Evolutionary conservation across 371 early-diverging fungal genomes (phyloP), one percentile per base, ranked within the genome.

Genomic region (Mortierella sp.): DNA sequence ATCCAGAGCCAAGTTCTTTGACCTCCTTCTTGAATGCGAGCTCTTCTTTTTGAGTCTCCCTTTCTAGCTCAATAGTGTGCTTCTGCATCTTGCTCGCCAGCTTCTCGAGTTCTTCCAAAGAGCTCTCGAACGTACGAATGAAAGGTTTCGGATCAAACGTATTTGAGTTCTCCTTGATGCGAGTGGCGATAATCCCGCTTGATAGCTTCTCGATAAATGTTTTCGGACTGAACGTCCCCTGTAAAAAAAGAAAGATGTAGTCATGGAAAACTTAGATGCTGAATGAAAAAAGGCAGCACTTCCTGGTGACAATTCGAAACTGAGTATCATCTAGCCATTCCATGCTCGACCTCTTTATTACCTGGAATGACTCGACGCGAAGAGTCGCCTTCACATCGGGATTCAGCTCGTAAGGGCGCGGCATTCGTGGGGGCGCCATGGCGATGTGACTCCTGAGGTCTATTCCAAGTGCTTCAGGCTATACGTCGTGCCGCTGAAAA

Each of bases 81-180:
- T 88, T 84, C 32, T 92, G 92, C 50, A 97, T 89, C 52, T 88
- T 87, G 34, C 85, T 83, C 58, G 90, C 84, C 31, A 97, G 72
- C 47, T 86, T 86, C 41, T 88, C 80, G 37, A 98, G 88, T 58
- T 94, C 92, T 54, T 95, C 93, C 34, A 92, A 75, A 0, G 93
- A 91, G 44, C 85, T 84, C 78, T 97, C 97, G 80, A 96, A 96
- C 4, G 91, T 91, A 31, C 94, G 84, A 57, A 97, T 94, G 78
- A 96, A 95, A 0, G 95, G 94, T 60, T 91, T 91, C 23, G 94
- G 92, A 61, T 90, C 89, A 49, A 89, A 87, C n/a, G 76, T 76
- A 31, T 76, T 69, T 50, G 76, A 76, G 46, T 69, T 69, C 44
- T 76, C 76, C 44, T 60, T 64, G 65, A 76, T 76, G 52, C 76